Base-by-base conservation (phyloP, 306 rosid species). In the Vicia faba region DNA sequence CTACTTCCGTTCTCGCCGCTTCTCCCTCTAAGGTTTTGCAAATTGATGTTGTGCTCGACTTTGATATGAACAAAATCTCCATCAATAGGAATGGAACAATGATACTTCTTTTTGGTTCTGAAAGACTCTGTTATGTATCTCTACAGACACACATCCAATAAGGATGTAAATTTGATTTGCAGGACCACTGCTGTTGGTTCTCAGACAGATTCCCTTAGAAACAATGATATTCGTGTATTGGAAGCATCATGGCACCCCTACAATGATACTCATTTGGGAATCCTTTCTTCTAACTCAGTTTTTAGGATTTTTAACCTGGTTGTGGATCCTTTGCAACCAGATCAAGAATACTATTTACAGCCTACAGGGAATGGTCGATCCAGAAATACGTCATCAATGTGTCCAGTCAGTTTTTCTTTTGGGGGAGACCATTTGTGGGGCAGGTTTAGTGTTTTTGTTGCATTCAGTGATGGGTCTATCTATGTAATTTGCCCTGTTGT, bases 341-440 rank as follows among this genome's bases (percentile, higher is more conserved):
- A 93, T 85, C 99, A 93, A 77, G 99, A 88, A 69, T 93, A 88
- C 73, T 93, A 85, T 81, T 84, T 93, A 63, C 99, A 93, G 83
- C 92, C 99, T 41, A 72, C 80, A 28, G 86, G 81, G 80, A 84
- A 84, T 43, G 95, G 96, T 69, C 81, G 84, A 80, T 87, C 85
- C 40, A 86, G 83, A 79, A 88, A 61, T 80, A 95, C 97, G 64
- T 79, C 99, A 61, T 90, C 97, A 66, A 78, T 90, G 77, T 88
- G 95, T 75, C 95, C 97, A 0, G 95, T 84, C 68, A 96, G 85
- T 76, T 93, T 93, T 84, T 90, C 95, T 64, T 93, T 90, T 85
- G n/a, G n/a, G n/a, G n/a, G n/a, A n/a, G n/a, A n/a, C n/a, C n/a
- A n/a, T n/a, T n/a, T n/a, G n/a, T n/a, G n/a, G n/a, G n/a, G n/a